Conservation (phyloP, 768 basidiomycete genomes). For the Gyrodon lividus region DNA sequence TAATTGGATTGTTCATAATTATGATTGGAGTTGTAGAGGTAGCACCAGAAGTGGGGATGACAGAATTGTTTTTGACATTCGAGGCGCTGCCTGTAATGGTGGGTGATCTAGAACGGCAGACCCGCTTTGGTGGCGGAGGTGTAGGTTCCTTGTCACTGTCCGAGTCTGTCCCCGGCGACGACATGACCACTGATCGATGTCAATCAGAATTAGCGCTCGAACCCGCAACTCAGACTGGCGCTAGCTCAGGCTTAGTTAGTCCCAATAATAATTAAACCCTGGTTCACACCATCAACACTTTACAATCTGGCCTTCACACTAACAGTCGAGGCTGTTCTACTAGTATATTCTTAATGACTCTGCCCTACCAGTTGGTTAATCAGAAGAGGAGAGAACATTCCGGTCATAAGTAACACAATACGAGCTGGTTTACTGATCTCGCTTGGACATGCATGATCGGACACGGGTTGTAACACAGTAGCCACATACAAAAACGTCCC, state of each 20-base stretch:
- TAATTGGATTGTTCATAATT: slow-evolving; percentile 25
- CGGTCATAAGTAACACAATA: slow-evolving; percentile 53
- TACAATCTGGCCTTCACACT: no score
- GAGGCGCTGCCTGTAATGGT: slow-evolving; percentile 21
- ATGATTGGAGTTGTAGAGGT: slow-evolving; percentile 18
- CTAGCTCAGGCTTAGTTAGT: no score
- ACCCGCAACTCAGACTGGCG: background rate
- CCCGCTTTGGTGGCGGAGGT: slow-evolving; percentile 38
- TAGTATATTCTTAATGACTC: slow-evolving; percentile 37
- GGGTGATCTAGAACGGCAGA: slow-evolving; percentile 36
- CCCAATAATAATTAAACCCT: background rate
- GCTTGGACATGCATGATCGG: slow-evolving; percentile 42
- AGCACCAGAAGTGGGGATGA: slow-evolving; percentile 9
- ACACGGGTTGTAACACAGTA: slow-evolving; percentile 80
- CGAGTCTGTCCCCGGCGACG: slow-evolving; percentile 28
- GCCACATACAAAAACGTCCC: slow-evolving; percentile 96
- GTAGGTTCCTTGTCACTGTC: slow-evolving; percentile 26
- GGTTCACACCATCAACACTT: background rate
- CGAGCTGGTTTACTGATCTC: slow-evolving; percentile 48
- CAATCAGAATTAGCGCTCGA: slow-evolving; percentile 1
- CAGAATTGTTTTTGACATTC: slow-evolving; percentile 21
- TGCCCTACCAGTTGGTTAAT: slow-evolving; percentile 63
- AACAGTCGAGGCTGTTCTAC: background rate
- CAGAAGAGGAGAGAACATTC: slow-evolving; percentile 71
- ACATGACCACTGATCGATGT: slow-evolving; percentile 18